Percentiles rank a stretch among this genome's conserved stretches.
phyloP scores from a whole-genome alignment of 202 grass and related monocot genomes.

The Bolboschoenoplectus hybrid region DNA sequence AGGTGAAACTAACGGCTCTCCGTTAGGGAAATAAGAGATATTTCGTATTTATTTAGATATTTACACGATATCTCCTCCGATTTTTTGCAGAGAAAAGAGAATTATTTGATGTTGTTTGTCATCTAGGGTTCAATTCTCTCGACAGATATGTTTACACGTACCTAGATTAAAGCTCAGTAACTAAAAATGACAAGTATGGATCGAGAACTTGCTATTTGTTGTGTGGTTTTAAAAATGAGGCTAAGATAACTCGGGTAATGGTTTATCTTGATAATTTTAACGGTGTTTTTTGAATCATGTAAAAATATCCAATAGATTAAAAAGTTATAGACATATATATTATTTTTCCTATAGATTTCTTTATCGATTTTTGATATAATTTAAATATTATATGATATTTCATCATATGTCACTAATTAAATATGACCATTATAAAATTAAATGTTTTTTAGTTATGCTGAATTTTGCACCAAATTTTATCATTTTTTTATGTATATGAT shows the following conservation, averaged over 20 bases:
- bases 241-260: not conserved
- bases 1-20: not conserved
- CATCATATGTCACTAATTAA: too few relatives aligned
- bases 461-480: too few relatives aligned
- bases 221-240: constrained; percentile 3
- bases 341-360: too few relatives aligned
- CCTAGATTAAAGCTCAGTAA: not conserved
- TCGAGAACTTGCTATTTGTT: not conserved
- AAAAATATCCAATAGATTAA: too few relatives aligned
- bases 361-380: too few relatives aligned
- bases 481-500: too few relatives aligned
- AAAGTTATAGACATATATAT: too few relatives aligned
- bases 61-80: not conserved
- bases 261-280: not conserved
- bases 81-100: constrained; percentile 19
- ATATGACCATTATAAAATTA: too few relatives aligned
- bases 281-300: too few relatives aligned
- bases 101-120: constrained; percentile 1
- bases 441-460: too few relatives aligned
- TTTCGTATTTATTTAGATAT: constrained; percentile 28
- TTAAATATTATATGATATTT: too few relatives aligned
- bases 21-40: constrained; percentile 22
- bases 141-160: constrained; percentile 36
- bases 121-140: constrained; percentile 9
- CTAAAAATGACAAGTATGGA: not conserved